Conservation (phyloP, 23 red algal genomes). For the Porphyridium purpureum region DNA sequence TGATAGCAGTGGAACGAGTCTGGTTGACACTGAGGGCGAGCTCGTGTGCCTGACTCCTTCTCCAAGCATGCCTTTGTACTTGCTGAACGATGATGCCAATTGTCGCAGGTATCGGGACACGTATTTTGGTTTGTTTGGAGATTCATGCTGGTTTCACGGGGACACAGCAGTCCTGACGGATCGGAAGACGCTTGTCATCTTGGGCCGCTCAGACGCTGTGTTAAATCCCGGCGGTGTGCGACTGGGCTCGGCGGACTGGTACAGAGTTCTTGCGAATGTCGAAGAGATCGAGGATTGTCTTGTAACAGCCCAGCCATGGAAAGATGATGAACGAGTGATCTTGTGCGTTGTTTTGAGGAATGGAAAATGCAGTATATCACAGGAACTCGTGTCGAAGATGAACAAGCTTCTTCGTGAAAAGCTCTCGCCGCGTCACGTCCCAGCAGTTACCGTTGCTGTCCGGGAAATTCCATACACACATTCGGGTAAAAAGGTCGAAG, state of each 20-base stretch:
- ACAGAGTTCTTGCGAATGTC: slow-evolving; percentile 22
- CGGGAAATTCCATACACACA: slow-evolving; percentile 47
- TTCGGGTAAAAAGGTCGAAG: slow-evolving; percentile 70
- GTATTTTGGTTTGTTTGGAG: slow-evolving; percentile 34
- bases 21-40: slow-evolving; percentile 14
- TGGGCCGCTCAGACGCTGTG: slow-evolving; percentile 57
- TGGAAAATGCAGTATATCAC: background rate
- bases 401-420: background rate
- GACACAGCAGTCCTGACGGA: slow-evolving; percentile 49
- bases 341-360: slow-evolving; percentile 31
- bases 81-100: slow-evolving; percentile 19
- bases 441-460: slow-evolving; percentile 17
- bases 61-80: slow-evolving; percentile 70
- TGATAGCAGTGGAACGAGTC: slow-evolving; percentile 13
- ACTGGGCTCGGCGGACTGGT: slow-evolving; percentile 51
- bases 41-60: slow-evolving; percentile 31
- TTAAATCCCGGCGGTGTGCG: slow-evolving; percentile 79
- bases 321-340: slow-evolving; percentile 23
- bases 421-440: slow-evolving; percentile 60
- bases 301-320: slow-evolving; percentile 17
- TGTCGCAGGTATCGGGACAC: slow-evolving; percentile 15
- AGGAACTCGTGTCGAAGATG: background rate
- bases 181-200: slow-evolving; percentile 19
- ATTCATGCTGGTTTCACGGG: slow-evolving; percentile 34
- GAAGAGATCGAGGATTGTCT: slow-evolving; percentile 19